Percentiles rank a stretch among this genome's conserved stretches.
These are phyloP conservation scores for Funneliformis mosseae DNA, from an alignment of 192 early-diverging fungal genomes.

Conservation along the genomic window DNA sequence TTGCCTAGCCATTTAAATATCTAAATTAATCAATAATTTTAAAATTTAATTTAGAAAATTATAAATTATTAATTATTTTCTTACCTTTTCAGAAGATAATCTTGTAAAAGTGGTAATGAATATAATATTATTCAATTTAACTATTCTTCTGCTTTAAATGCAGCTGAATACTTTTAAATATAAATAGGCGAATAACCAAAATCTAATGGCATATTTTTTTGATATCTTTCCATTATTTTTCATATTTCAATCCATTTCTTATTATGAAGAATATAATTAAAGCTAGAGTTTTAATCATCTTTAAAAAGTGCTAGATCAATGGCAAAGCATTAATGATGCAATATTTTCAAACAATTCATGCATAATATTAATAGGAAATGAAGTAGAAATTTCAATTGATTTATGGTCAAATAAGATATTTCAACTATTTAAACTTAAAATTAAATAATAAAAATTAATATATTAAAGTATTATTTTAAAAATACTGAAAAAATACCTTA, in stretches of 20 bases:
- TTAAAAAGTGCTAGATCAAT: not conserved
- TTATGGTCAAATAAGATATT: not conserved
- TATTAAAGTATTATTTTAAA: not conserved
- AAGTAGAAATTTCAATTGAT: not conserved
- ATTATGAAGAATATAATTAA: not conserved
- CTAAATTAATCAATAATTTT: not conserved
- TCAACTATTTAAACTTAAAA: not conserved
- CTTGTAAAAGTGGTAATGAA: not conserved
- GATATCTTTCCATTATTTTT: not conserved
- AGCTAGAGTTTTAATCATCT: not conserved
- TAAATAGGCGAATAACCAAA: not conserved
- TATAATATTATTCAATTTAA: not conserved
- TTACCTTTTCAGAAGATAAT: not conserved
- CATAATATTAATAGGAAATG: not conserved
- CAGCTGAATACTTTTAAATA: not conserved
- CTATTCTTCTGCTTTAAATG: not conserved
- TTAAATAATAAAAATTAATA: not conserved
- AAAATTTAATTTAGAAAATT: not conserved
- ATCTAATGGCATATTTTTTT: conserved; percentile 2
- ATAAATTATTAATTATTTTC: not conserved
- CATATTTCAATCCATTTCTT: not conserved
- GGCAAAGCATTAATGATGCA: not conserved
- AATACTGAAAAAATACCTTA: not conserved
- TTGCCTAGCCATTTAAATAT: not conserved
- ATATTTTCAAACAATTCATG: not conserved